Conservation (phyloP, 2,329 filamentous ascomycete species). For the Elsinoe arachidis region DNA sequence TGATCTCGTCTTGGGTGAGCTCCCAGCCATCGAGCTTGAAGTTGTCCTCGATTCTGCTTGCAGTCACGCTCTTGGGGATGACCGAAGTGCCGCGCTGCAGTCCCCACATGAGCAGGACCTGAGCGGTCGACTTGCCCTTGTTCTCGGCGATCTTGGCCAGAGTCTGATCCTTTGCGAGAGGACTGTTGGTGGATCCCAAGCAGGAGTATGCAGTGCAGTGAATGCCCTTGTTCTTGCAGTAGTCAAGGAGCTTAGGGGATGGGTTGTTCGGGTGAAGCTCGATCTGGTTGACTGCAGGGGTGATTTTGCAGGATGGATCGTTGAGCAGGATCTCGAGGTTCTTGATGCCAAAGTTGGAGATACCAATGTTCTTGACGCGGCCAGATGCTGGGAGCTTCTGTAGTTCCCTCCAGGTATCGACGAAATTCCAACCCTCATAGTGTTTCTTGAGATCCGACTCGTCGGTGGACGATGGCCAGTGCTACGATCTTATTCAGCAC, state of each 20-base stretch:
- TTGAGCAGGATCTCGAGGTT: slow-evolving; percentile 67
- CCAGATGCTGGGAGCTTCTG: slow-evolving; percentile 49
- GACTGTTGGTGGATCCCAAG: slow-evolving; percentile 55
- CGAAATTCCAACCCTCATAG: slow-evolving; percentile 61
- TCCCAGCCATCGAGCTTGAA: slow-evolving; percentile 61
- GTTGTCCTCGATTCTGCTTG: slow-evolving; percentile 65
- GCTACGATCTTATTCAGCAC: not conserved
- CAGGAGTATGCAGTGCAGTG: slow-evolving; percentile 68
- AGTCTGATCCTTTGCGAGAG: slow-evolving; percentile 57
- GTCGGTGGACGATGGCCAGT: slow-evolving; percentile 57
- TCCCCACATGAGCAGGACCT: slow-evolving; percentile 73
- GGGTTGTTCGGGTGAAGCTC: slow-evolving; percentile 75
- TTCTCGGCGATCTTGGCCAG: slow-evolving; percentile 45
- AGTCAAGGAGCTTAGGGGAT: slow-evolving; percentile 43
- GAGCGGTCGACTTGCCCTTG: slow-evolving; percentile 62
- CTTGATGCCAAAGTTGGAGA: slow-evolving; percentile 76
- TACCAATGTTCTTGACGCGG: slow-evolving; percentile 54
- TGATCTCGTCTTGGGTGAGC: slow-evolving; percentile 63
- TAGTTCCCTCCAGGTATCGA: slow-evolving; percentile 57
- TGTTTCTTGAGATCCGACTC: slow-evolving; percentile 57
- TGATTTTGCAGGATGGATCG: slow-evolving; percentile 49
- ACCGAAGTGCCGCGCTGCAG: slow-evolving; percentile 73
- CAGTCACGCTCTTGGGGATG: slow-evolving; percentile 75
- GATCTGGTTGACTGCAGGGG: slow-evolving; percentile 68
- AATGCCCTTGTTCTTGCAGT: slow-evolving; percentile 64